Base-by-base conservation (phyloP, 805 yeast species). In the Jamesozyma gamospora region DNA sequence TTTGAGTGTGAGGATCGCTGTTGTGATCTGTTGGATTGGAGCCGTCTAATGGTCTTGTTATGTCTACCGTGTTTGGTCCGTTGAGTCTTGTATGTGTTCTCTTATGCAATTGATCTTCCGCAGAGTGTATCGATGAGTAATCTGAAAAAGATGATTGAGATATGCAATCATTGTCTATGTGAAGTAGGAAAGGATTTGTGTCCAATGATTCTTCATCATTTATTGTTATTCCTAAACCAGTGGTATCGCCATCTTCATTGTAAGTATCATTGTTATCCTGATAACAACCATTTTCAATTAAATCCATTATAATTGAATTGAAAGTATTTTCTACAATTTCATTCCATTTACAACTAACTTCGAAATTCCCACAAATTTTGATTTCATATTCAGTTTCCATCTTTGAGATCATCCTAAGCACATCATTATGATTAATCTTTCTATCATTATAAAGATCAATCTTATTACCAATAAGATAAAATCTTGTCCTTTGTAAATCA, bases 391-490 rank as follows among this genome's bases (percentile, higher is more conserved):
- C 47, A 14, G 48, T 41, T 39, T 65, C 62, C 12, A 60, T 50
- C 34, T 47, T 50, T n/a, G 47, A 43, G 17, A 67, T 50, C 32
- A 61, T 52, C 16, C 50, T 45, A 36, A 64, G 48, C 3, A 70
- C 62, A 41, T 68, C 66, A 16, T 65, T 65, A 36, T 63, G 65
- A 3, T 56, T 53, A 13, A 70, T 71, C 32, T 60, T 48, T 36
- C 71, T 55, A 16, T 58, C 54, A 30, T 57, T 54, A 37, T 55
- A 53, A 3, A 53, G 51, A 46, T 66, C 71, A 27, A 64, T 49
- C 45, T 70, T 70, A 47, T 67, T 70, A 4, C 75, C 75, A n/a
- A 70, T 63, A 12, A 70, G 51, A 45, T 66, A 70, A 39, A 66
- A 58, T 21, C 68, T 55, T 4, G 63, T 55, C 31, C 55, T 48